phyloP scores from a whole-genome alignment of 1,284 basidiomycete genomes.

The Kalmanozyma brasiliensis region DNA sequence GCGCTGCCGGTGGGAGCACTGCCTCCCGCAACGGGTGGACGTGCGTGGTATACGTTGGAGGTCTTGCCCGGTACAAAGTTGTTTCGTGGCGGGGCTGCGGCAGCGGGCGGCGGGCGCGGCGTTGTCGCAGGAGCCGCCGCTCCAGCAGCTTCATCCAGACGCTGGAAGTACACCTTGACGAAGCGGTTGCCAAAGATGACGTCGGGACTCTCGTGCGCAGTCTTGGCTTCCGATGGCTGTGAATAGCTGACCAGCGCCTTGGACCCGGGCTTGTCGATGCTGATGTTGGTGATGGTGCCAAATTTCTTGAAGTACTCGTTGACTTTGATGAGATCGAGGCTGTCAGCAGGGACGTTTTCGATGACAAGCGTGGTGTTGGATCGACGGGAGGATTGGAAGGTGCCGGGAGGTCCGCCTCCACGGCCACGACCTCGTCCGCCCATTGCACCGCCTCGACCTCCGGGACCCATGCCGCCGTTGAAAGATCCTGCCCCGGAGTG shows the following conservation, averaged over 20 bases:
- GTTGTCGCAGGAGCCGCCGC: constrained; percentile 76
- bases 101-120: constrained; percentile 72
- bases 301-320: constrained; percentile 92
- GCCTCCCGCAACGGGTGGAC: constrained; percentile 22
- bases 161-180: constrained; percentile 76
- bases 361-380: constrained; percentile 84
- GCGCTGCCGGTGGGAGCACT: constrained; percentile 3
- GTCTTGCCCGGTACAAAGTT: constrained; percentile 59
- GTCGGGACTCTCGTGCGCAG: constrained; percentile 90
- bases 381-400: constrained; percentile 62
- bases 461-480: constrained; percentile 21
- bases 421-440: constrained; percentile 70
- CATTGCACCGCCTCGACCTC: constrained; percentile 66
- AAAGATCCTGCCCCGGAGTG: constrained; percentile 17
- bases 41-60: constrained; percentile 62
- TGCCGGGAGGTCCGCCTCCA: constrained; percentile 72
- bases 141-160: constrained; percentile 72
- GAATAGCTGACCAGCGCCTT: constrained; percentile 86
- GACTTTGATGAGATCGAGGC: constrained; percentile 80
- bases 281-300: constrained; percentile 91
- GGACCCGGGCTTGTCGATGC: constrained; percentile 81
- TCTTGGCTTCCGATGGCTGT: constrained; percentile 83
- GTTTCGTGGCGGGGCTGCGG: constrained; percentile 26
- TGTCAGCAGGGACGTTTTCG: constrained; percentile 89
- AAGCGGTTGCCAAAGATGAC: constrained; percentile 93